These are phyloP conservation scores for Infundibulicybe gibba DNA, from an alignment of 768 basidiomycete genomes.

Conservation along the genomic window DNA sequence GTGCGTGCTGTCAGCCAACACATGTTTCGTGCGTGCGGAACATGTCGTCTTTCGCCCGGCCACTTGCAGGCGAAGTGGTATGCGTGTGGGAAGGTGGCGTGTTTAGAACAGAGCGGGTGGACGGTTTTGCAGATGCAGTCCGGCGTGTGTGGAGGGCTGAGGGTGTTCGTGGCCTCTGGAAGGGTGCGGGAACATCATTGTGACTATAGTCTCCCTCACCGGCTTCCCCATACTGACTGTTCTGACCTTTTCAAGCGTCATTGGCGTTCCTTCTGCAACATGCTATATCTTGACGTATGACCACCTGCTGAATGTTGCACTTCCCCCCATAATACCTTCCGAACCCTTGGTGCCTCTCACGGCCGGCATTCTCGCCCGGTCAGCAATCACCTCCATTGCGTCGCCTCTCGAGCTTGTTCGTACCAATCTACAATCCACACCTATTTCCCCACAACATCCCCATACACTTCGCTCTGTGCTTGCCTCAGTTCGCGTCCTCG, in stretches of 20 bases:
- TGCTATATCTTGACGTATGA: constrained; percentile 97
- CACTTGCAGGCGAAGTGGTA: constrained; percentile 61
- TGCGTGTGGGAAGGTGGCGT: constrained; percentile 78
- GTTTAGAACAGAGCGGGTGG: constrained; percentile 68
- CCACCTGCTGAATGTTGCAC: constrained; percentile 62
- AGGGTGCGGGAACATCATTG: constrained; percentile 90
- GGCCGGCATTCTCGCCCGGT: constrained; percentile 82
- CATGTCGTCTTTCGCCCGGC: constrained; percentile 70
- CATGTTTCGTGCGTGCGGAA: constrained; percentile 60
- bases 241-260: constrained; percentile 49
- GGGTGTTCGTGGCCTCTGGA: constrained; percentile 88
- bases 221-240: not conserved
- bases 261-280: constrained; percentile 89
- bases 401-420: constrained; percentile 93
- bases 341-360: constrained; percentile 60
- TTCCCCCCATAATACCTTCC: constrained; percentile 59
- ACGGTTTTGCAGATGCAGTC: constrained; percentile 84
- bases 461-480: constrained; percentile 79
- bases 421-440: constrained; percentile 90
- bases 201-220: constrained; percentile 35
- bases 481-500: constrained; percentile 52
- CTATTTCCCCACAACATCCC: constrained; percentile 61
- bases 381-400: constrained; percentile 68
- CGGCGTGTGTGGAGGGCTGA: constrained; percentile 77
- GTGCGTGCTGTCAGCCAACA: constrained; percentile 70